Conservation (phyloP, 2,329 filamentous ascomycete species). For the Apiospora pterosperma region DNA sequence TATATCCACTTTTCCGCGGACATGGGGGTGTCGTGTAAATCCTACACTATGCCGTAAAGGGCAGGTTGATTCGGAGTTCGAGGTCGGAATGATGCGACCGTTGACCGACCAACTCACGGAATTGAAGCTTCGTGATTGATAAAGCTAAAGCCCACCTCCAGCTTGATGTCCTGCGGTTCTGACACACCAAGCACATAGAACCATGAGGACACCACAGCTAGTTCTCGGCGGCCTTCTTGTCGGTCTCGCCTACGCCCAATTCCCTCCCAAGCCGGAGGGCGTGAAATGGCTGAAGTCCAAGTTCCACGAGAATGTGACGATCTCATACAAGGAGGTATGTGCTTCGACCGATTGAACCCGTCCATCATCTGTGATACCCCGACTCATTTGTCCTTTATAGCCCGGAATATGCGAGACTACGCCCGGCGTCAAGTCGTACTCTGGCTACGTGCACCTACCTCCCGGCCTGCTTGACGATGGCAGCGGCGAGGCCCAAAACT, state of each 20-base stretch:
- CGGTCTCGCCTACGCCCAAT: constrained; percentile 19
- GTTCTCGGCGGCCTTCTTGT: constrained; percentile 9
- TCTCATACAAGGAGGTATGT: constrained; percentile 52
- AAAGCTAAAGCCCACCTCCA: not conserved
- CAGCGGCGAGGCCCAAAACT: constrained; percentile 41
- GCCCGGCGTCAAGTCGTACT: constrained; percentile 57
- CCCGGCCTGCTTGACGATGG: constrained; percentile 32
- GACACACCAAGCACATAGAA: not conserved
- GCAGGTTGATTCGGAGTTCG: not conserved
- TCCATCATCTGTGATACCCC: not conserved
- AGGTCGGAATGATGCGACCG: not conserved
- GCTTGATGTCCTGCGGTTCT: not conserved
- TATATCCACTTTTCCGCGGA: not conserved
- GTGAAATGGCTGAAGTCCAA: constrained; percentile 51
- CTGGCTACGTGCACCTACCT: constrained; percentile 57
- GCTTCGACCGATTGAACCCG: not conserved
- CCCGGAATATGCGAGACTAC: constrained; percentile 52
- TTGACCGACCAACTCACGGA: not conserved
- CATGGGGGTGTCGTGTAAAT: not conserved
- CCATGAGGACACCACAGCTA: not conserved
- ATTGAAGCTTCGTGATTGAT: not conserved
- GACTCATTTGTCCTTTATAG: constrained; percentile 33
- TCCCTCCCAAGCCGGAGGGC: constrained; percentile 25
- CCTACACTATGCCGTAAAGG: not conserved
- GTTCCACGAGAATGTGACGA: constrained; percentile 54